Percentiles rank a stretch among this genome's conserved stretches.
These are phyloP conservation scores for Aspergillus nomiae DNA, from an alignment of 2,329 filamentous ascomycete genomes.

Conservation along the genomic window DNA sequence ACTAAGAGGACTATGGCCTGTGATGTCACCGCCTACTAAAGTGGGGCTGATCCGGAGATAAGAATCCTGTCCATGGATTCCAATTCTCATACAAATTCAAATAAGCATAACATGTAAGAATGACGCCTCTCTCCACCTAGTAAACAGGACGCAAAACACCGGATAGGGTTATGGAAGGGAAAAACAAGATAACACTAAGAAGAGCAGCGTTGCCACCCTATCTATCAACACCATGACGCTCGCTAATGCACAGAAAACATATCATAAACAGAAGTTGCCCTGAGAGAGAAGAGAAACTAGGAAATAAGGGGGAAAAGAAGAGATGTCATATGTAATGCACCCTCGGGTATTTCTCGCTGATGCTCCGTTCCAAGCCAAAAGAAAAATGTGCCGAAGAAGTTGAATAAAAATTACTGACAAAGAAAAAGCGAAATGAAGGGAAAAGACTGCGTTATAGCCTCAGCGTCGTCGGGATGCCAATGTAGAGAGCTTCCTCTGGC, in stretches of 20 bases:
- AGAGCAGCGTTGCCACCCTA: slow-evolving; percentile 15
- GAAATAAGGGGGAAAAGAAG: slow-evolving; percentile 10
- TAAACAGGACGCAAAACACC: not conserved
- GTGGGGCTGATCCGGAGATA: slow-evolving; percentile 28
- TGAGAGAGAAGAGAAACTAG: slow-evolving; percentile 11
- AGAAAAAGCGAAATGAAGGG: slow-evolving; percentile 13
- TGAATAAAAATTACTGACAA: slow-evolving; percentile 5
- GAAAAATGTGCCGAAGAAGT: slow-evolving; percentile 13
- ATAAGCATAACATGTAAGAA: slow-evolving; percentile 3
- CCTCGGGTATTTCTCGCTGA: slow-evolving; percentile 30
- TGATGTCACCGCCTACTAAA: slow-evolving; percentile 37
- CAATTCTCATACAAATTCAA: slow-evolving; percentile 5
- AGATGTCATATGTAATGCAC: slow-evolving; percentile 23
- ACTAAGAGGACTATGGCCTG: slow-evolving; percentile 12
- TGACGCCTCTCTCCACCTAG: slow-evolving; percentile 8
- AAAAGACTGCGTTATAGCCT: slow-evolving; percentile 4
- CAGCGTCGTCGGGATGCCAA: slow-evolving; percentile 40
- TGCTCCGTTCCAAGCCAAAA: slow-evolving; percentile 25
- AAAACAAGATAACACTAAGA: slow-evolving; percentile 12
- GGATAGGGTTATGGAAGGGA: not conserved
- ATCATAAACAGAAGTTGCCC: slow-evolving; percentile 7
- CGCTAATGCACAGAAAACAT: slow-evolving; percentile 32
- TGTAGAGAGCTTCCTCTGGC: slow-evolving; percentile 44
- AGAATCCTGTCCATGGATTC: not conserved
- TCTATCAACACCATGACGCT: slow-evolving; percentile 35